Evolutionary conservation across 164 flowering plant species (phyloP).

Genomic region (Santalum album): DNA sequence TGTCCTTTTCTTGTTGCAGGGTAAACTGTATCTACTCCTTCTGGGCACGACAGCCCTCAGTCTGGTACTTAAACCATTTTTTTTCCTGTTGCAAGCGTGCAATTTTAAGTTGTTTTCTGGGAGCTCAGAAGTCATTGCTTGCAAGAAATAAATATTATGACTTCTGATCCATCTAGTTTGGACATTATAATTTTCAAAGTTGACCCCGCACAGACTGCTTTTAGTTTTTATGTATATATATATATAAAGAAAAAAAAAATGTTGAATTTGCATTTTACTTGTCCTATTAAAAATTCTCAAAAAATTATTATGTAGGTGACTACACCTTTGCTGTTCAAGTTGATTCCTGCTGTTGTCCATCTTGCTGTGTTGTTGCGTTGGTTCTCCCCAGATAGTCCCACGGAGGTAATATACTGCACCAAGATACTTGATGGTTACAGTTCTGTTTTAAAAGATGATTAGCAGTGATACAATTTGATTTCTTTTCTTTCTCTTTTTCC

Average conservation of each 20-base stretch:
- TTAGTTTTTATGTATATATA: no score
- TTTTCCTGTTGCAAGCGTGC: not conserved
- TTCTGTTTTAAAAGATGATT: no score
- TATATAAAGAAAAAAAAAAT: no score
- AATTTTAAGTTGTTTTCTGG: not conserved
- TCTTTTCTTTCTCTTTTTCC: not conserved
- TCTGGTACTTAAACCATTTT: conserved; percentile 40
- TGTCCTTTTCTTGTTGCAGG: conserved; percentile 35
- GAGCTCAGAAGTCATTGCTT: not conserved
- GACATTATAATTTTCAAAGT: no score
- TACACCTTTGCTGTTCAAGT: conserved; percentile 83
- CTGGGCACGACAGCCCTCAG: conserved; percentile 97
- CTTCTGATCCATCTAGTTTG: no score
- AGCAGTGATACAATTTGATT: not conserved
- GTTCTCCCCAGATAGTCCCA: conserved; percentile 63
- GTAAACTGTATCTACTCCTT: conserved; percentile 75
- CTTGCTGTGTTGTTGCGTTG: conserved; percentile 79
- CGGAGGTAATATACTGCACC: conserved; percentile 43
- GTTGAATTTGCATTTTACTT: no score
- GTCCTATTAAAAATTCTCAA: no score
- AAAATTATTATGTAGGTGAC: conserved; percentile 95
- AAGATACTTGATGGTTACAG: not conserved
- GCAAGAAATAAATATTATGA: not conserved
- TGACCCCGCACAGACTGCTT: no score
- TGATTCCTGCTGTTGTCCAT: conserved; percentile 87